Percentiles rank a stretch among this genome's conserved stretches.
Evolutionary conservation across 306 rosid species (phyloP).

Genomic region (apple (Malus domestica)): DNA sequence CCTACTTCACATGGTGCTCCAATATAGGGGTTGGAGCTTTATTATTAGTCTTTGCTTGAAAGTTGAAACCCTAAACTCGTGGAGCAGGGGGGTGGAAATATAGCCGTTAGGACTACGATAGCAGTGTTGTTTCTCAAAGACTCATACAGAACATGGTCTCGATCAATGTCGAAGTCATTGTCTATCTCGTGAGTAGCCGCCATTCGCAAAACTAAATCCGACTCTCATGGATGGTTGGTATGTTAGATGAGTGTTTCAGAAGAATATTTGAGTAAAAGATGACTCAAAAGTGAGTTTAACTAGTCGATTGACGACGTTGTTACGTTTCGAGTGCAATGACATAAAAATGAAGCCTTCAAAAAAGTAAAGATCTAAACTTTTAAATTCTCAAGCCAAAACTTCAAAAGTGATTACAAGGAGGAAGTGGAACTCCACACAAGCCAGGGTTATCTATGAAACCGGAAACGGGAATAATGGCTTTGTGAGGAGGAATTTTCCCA

Average conservation of each 20-base stretch:
- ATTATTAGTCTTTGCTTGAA: background rate
- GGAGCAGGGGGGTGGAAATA: background rate
- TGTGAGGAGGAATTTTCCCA: constrained; percentile 38
- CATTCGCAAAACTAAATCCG: too few relatives aligned
- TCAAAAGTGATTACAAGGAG: constrained; percentile 32
- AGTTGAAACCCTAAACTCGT: background rate
- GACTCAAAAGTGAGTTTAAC: background rate
- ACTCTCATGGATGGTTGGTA: too few relatives aligned
- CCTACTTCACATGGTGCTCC: background rate
- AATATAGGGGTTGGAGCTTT: background rate
- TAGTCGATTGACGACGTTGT: background rate
- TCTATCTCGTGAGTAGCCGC: too few relatives aligned
- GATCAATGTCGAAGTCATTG: too few relatives aligned
- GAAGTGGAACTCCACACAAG: constrained; percentile 58
- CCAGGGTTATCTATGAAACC: constrained; percentile 40
- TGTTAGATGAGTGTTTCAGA: background rate
- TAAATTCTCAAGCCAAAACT: background rate
- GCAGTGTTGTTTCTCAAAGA: background rate
- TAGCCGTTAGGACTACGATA: background rate
- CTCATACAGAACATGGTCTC: background rate
- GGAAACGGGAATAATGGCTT: constrained; percentile 29
- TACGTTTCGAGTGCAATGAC: background rate
- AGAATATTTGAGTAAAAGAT: background rate
- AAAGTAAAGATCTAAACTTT: background rate
- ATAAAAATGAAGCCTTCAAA: background rate